Evolutionary conservation across 768 basidiomycete species (phyloP).

Genomic region (Podaxis carcinomalis): DNA sequence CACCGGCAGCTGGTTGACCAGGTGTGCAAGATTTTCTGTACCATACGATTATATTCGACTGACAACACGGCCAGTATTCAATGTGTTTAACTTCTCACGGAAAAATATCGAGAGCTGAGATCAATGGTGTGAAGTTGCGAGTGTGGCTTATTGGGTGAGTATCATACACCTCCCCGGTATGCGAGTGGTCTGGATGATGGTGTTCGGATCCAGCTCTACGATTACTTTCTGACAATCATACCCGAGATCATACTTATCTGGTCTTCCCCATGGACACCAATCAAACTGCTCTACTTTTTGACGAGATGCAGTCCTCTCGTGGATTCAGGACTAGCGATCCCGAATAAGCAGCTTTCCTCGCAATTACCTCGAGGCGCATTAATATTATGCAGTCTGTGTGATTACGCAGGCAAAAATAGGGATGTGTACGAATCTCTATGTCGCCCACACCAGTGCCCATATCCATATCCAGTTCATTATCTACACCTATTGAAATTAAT

Average conservation of each 20-base stretch:
- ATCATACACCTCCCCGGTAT: background rate
- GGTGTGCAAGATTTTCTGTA: background rate
- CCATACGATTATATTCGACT: background rate
- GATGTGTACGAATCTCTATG: background rate
- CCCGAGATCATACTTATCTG: background rate
- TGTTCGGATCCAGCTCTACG: background rate
- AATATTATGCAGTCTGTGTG: background rate
- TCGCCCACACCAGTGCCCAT: background rate
- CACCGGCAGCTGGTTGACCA: background rate
- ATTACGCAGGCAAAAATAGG: background rate
- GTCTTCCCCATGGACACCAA: background rate
- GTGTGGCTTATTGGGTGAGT: background rate
- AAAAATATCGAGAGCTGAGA: background rate
- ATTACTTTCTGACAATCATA: background rate
- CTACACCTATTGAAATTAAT: background rate
- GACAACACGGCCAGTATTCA: background rate
- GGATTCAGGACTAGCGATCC: background rate
- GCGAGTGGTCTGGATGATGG: background rate
- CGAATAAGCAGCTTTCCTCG: background rate
- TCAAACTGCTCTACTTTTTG: background rate
- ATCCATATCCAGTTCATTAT: background rate
- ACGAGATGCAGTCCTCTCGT: background rate
- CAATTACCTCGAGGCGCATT: background rate
- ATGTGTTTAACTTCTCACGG: background rate
- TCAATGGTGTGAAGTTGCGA: background rate